Conservation (phyloP, 2,329 filamentous ascomycete species). For the Colletotrichum sp. region DNA sequence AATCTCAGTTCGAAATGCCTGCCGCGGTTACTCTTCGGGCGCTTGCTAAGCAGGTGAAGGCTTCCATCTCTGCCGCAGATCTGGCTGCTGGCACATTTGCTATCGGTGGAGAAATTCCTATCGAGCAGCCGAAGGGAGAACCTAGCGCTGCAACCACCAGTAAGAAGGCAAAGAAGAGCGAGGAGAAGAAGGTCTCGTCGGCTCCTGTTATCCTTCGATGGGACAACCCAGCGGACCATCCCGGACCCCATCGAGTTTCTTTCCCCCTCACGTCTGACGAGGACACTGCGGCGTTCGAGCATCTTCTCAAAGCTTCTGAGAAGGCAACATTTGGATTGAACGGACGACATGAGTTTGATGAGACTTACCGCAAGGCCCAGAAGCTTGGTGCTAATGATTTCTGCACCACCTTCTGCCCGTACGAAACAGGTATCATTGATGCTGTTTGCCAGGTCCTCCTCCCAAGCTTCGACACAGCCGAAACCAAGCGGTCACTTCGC, state of each 20-base stretch:
- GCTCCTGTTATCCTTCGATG: not conserved
- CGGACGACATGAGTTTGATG: slow-evolving; percentile 53
- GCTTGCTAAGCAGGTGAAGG: not conserved
- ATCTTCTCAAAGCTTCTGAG: not conserved
- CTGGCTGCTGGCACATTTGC: not conserved
- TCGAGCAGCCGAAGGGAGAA: not conserved
- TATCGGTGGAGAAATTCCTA: not conserved
- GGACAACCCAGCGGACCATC: not conserved
- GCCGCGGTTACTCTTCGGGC: not conserved
- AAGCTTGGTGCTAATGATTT: slow-evolving; percentile 56
- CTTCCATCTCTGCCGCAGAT: not conserved
- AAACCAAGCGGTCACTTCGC: slow-evolving; percentile 36
- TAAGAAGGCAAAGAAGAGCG: not conserved
- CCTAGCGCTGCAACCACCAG: too few relatives aligned
- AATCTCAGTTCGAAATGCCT: not conserved
- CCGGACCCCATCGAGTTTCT: not conserved
- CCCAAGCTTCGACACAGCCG: slow-evolving; percentile 20
- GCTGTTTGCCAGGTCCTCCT: slow-evolving; percentile 51
- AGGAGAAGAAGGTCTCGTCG: not conserved
- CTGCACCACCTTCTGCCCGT: slow-evolving; percentile 54
- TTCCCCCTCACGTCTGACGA: not conserved
- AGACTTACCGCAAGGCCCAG: slow-evolving; percentile 55
- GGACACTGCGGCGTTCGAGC: not conserved
- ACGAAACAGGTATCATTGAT: slow-evolving; percentile 57
- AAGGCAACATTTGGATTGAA: slow-evolving; percentile 47